Conservation (phyloP, 768 basidiomycete genomes). For the Rhizopogon salebrosus region DNA sequence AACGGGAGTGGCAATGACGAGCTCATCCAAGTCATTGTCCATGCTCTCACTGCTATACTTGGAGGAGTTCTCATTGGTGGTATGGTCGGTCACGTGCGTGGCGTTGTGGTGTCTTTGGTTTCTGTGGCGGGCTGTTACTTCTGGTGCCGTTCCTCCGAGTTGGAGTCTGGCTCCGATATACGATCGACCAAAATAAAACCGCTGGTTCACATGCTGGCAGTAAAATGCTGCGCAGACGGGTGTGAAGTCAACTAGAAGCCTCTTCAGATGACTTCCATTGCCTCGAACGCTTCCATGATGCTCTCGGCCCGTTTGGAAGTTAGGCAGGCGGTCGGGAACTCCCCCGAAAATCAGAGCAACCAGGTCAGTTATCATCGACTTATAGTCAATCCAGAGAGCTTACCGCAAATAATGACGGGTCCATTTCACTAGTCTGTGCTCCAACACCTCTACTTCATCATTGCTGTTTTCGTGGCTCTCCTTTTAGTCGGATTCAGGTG, state of each 20-base stretch:
- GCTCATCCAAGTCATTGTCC: slow-evolving; percentile 24
- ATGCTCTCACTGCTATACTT: slow-evolving; percentile 14
- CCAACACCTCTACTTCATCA: slow-evolving; percentile 21
- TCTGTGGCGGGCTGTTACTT: slow-evolving; percentile 19
- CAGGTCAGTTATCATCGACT: slow-evolving; percentile 12
- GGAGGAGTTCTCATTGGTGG: neutral
- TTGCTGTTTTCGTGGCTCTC: slow-evolving; percentile 8
- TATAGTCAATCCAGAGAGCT: neutral
- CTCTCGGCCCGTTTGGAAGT: neutral
- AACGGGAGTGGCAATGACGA: slow-evolving; percentile 27
- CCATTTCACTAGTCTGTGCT: slow-evolving; percentile 11
- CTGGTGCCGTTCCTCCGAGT: too few relatives aligned
- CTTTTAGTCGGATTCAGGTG: slow-evolving; percentile 18
- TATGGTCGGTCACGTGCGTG: neutral
- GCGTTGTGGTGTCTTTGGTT: slow-evolving; percentile 15
- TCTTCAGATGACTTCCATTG: slow-evolving; percentile 8
- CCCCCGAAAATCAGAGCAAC: neutral
- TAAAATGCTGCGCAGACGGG: slow-evolving; percentile 3
- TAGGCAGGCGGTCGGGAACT: neutral
- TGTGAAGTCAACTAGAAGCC: neutral
- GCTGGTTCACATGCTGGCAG: neutral
- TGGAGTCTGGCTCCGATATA: too few relatives aligned
- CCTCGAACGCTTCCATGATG: neutral
- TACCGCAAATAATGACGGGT: neutral
- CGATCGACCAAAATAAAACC: neutral